A percentile compares a stretch with the other conserved stretches of the same genome.
phyloP scores from a whole-genome alignment of 2,329 filamentous ascomycete genomes.

The Ophiostoma fasciatum region DNA sequence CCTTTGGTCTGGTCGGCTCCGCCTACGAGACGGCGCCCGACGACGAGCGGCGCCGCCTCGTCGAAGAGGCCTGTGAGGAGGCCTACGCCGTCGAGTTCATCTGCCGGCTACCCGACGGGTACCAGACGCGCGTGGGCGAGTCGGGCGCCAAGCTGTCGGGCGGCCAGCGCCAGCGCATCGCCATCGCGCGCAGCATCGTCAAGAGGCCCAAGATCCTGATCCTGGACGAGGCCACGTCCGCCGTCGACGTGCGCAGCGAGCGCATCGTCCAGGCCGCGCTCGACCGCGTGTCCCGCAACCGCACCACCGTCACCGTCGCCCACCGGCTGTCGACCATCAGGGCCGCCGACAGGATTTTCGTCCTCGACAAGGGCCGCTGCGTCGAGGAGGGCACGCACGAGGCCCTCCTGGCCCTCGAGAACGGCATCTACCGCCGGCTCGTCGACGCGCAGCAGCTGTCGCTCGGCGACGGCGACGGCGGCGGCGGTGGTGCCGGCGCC shows the following conservation, averaged over 20 bases:
- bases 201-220: slow-evolving; percentile 88
- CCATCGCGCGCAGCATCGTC: slow-evolving; percentile 80
- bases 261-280: slow-evolving; percentile 87
- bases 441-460: slow-evolving; percentile 80
- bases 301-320: slow-evolving; percentile 92
- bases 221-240: slow-evolving; percentile 88
- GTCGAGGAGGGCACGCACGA: slow-evolving; percentile 86
- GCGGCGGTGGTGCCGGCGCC: slow-evolving; percentile 32
- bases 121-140: slow-evolving; percentile 90
- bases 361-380: slow-evolving; percentile 74
- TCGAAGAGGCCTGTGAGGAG: slow-evolving; percentile 72
- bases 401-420: slow-evolving; percentile 52
- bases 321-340: slow-evolving; percentile 91
- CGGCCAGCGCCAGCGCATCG: slow-evolving; percentile 93
- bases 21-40: slow-evolving; percentile 51
- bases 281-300: slow-evolving; percentile 67
- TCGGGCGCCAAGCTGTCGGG: slow-evolving; percentile 84
- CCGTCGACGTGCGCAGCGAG: slow-evolving; percentile 87
- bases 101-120: slow-evolving; percentile 64
- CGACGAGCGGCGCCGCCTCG: slow-evolving; percentile 53
- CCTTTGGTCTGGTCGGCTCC: slow-evolving; percentile 81
- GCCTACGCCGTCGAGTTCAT: slow-evolving; percentile 95
- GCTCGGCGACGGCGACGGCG: slow-evolving; percentile 36
- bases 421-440: slow-evolving; percentile 66
- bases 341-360: slow-evolving; percentile 89